Conservation (phyloP, 2,329 filamentous ascomycete genomes). For the Botrytis pseudocinerea region DNA sequence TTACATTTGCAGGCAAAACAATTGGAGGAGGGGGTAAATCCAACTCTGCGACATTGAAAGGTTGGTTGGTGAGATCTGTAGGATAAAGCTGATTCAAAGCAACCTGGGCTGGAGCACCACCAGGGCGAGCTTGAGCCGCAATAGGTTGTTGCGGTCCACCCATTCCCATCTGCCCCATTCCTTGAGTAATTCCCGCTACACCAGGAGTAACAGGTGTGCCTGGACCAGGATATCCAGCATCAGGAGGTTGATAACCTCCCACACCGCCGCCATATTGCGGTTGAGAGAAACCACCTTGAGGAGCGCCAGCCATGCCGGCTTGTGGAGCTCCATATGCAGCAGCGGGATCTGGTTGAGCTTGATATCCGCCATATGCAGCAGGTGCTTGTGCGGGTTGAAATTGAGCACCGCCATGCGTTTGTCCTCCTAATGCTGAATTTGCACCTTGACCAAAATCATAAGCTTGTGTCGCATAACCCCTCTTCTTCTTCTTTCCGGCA, state of each 20-base stretch:
- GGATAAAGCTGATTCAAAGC: conserved; percentile 86
- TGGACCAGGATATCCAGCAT: conserved; percentile 63
- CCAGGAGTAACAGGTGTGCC: conserved; percentile 44
- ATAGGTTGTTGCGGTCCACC: conserved; percentile 44
- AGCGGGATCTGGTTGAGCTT: conserved; percentile 35
- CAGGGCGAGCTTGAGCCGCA: conserved; percentile 49
- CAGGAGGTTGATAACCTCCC: conserved; percentile 61
- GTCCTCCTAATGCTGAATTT: conserved; percentile 72
- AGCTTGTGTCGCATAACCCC: conserved; percentile 89
- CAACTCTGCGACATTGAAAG: conserved; percentile 90
- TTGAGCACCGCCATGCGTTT: conserved; percentile 57
- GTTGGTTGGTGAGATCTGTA: conserved; percentile 86
- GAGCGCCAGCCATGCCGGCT: conserved; percentile 39
- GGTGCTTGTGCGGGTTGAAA: conserved; percentile 44
- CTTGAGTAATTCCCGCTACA: conserved; percentile 74
- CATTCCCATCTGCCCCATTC: conserved; percentile 78
- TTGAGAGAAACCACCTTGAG: conserved; percentile 40
- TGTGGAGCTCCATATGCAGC: conserved; percentile 38
- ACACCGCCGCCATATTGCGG: conserved; percentile 45
- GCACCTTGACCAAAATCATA: conserved; percentile 90
- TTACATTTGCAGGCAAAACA: conserved; percentile 86
- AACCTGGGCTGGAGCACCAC: conserved; percentile 51
- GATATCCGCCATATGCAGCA: conserved; percentile 43
- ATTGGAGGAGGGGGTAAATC: conserved; percentile 90
- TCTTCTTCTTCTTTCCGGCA: conserved; percentile 77